Conservation (phyloP, 495 filamentous ascomycete species). For the Neurospora sp. region DNA sequence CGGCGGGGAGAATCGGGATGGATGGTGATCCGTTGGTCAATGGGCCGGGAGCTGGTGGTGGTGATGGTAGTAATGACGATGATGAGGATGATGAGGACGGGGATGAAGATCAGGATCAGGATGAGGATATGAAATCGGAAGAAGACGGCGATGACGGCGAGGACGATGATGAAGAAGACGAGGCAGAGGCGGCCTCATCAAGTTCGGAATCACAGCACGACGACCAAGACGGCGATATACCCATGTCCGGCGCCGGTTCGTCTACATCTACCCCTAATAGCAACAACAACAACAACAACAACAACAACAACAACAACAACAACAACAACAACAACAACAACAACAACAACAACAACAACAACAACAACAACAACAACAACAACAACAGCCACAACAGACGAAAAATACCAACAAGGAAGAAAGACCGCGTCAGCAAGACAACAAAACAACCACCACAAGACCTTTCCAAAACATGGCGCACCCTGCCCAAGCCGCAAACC, state of each 20-base stretch:
- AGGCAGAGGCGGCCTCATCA: not conserved
- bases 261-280: not conserved
- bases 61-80: constrained; percentile 8
- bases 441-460: not conserved
- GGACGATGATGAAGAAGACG: constrained; percentile 1
- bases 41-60: not conserved
- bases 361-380: not conserved
- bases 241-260: not conserved
- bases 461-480: constrained; percentile 18
- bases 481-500: constrained; percentile 68
- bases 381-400: not conserved
- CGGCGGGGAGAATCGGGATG: constrained; percentile 36
- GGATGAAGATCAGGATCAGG: constrained; percentile 23
- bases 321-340: not conserved
- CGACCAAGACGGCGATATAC: not conserved
- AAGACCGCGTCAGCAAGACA: not conserved
- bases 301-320: not conserved
- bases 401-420: constrained; percentile 6
- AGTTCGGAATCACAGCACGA: not conserved
- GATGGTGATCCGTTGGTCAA: constrained; percentile 23
- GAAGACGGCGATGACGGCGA: constrained; percentile 1
- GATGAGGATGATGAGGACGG: constrained; percentile 25
- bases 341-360: not conserved
- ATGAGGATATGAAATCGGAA: constrained; percentile 15
- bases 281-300: not conserved